Evolutionary conservation across 805 yeast species (phyloP), one percentile per base, ranked within the genome.

Genomic region (Wickerhamiella alocasiicola): DNA sequence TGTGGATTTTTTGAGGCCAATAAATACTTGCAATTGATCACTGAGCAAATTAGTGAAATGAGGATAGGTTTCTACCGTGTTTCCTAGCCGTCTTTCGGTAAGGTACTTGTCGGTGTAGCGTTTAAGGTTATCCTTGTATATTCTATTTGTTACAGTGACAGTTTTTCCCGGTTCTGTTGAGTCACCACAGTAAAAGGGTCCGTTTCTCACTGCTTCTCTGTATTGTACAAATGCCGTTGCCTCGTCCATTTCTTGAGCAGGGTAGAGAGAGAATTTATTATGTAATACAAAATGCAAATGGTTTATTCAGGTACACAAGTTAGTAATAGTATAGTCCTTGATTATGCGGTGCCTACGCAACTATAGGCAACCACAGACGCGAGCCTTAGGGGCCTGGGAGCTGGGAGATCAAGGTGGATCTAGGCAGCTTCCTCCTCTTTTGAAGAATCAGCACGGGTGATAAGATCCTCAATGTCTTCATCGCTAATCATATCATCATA

Each of bases 51-150:
- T 74, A 6, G 74, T 52, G 42, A 71, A 70, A 55, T 77, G 82
- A 2, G 94, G 93, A 60, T 81, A 85, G 40, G 80, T 85, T 46
- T 76, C 79, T 6, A 79, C 71, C 2, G 87, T 76, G 39, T 78
- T 69, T 1, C 84, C 83, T 12, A 78, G 70, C 52, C 71, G 74
- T 42, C 81, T 70, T 50, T 74, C 75, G 55, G 78, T 78, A 48
- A 78, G 64, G 59, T 81, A 87, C 55, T 67, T 68, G 58, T 87
- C 96, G 2, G 93, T 75, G 55, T 83, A 83, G 51, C 96, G 68
- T 54, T 77, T 73, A 31, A 87, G 70, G 2, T 88, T 85, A 55
- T 82, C 94, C 41, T 67, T 39, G 3, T 43, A 28, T 15, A 32
- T 39, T 12, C 43, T 31, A 15, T 44, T 45, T 3, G 28, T 31